phyloP scores from a whole-genome alignment of 768 basidiomycete genomes.

The Leccinum barrowsii region DNA sequence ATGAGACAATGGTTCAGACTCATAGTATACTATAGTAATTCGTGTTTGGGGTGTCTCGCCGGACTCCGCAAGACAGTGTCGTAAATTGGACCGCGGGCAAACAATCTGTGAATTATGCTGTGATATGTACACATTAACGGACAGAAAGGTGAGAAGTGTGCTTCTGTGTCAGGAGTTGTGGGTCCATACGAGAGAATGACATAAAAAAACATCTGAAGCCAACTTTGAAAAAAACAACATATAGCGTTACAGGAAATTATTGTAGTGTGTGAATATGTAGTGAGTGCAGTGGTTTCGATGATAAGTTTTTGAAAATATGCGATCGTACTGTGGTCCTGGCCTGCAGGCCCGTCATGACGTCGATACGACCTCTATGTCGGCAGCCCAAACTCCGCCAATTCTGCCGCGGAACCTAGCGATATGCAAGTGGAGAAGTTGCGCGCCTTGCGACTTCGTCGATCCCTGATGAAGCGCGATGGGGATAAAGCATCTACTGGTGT shows the following conservation, averaged over 20 bases:
- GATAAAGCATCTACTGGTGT: neutral
- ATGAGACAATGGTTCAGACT: neutral
- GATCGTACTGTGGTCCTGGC: neutral
- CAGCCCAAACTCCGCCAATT: constrained; percentile 1
- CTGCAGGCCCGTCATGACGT: neutral
- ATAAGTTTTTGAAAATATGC: neutral
- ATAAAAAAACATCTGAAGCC: neutral
- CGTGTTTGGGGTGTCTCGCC: no score
- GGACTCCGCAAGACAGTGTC: no score
- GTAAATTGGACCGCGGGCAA: neutral
- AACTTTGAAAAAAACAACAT: neutral
- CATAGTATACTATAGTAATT: no score
- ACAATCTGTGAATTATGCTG: neutral
- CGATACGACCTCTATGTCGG: constrained; percentile 12
- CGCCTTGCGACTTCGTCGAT: neutral
- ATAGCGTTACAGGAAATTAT: neutral
- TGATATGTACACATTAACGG: neutral
- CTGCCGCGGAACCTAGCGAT: constrained; percentile 3
- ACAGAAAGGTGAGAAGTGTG: neutral
- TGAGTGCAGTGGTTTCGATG: neutral
- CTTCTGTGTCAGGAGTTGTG: neutral
- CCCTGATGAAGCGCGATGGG: constrained; percentile 15
- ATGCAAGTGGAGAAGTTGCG: constrained; percentile 8
- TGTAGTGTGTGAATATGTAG: neutral
- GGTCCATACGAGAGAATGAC: neutral